Evolutionary conservation across 2,329 filamentous ascomycete species (phyloP).

Genomic region (Hymenoscyphus occultus): DNA sequence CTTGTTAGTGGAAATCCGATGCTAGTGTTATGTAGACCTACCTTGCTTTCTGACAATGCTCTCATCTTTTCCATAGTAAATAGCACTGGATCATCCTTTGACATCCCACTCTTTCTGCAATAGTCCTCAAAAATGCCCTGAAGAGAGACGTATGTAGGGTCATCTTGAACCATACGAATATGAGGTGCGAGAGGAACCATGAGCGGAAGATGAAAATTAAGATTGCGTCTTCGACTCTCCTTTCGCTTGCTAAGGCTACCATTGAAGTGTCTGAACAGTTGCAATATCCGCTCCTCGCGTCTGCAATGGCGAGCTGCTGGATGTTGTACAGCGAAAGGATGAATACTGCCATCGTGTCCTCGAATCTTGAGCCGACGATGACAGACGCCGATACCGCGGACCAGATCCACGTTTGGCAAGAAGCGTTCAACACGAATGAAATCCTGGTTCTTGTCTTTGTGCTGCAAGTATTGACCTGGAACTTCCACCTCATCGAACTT

Average conservation of each 20-base stretch:
- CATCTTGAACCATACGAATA: conserved; percentile 93
- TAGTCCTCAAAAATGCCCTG: conserved; percentile 97
- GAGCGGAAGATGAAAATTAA: conserved; percentile 93
- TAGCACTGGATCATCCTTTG: conserved; percentile 91
- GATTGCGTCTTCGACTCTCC: conserved; percentile 86
- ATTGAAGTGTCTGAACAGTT: conserved; percentile 97
- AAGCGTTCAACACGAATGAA: conserved; percentile 98
- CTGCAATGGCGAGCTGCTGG: conserved; percentile 89
- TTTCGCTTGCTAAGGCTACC: conserved; percentile 88
- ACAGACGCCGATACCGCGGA: conserved; percentile 85
- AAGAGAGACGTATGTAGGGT: conserved; percentile 87
- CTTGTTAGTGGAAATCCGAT: conserved; percentile 32
- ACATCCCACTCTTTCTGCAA: conserved; percentile 79
- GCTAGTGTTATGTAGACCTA: conserved; percentile 16
- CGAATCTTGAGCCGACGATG: conserved; percentile 93
- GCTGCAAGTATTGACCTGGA: conserved; percentile 92
- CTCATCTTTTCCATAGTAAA: conserved; percentile 95
- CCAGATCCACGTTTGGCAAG: conserved; percentile 88
- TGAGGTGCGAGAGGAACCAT: conserved; percentile 95
- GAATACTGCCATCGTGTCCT: conserved; percentile 95
- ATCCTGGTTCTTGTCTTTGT: conserved; percentile 98
- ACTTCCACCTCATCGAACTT: conserved; percentile 99
- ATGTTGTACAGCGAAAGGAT: conserved; percentile 94
- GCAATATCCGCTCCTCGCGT: conserved; percentile 89
- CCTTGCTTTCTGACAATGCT: conserved; percentile 61